phyloP scores from a whole-genome alignment of 257 asterid species.

The Gentiana macrophylla region DNA sequence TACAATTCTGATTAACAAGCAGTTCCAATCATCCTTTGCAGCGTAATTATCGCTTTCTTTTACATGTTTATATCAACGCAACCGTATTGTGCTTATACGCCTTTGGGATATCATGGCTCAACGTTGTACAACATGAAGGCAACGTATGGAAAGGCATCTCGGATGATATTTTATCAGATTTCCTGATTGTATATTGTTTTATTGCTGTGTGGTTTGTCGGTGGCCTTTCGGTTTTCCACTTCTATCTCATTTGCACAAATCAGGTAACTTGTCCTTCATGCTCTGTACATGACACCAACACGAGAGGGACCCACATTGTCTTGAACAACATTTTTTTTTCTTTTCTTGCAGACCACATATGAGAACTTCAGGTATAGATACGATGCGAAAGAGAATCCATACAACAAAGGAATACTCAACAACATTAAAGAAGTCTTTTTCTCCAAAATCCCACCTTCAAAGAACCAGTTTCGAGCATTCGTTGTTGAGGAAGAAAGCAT shows the following conservation, averaged over 20 bases:
- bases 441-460: constrained; percentile 68
- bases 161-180: constrained; percentile 52
- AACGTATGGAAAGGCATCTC: constrained; percentile 42
- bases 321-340: no score
- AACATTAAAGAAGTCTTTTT: constrained; percentile 64
- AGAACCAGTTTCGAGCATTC: constrained; percentile 46
- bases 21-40: constrained; percentile 26
- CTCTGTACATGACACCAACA: no score
- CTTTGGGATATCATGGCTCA: constrained; percentile 53
- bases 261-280: constrained; percentile 20
- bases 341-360: constrained; percentile 66
- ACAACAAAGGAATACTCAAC: constrained; percentile 56
- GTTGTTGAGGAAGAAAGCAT: constrained; percentile 45
- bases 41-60: constrained; percentile 87
- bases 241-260: constrained; percentile 69
- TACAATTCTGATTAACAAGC: constrained; percentile 7
- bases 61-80: constrained; percentile 76
- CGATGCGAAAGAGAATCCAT: constrained; percentile 77
- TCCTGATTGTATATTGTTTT: constrained; percentile 75
- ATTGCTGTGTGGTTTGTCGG: constrained; percentile 88
- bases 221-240: constrained; percentile 75
- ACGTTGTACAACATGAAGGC: constrained; percentile 36
- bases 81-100: constrained; percentile 60
- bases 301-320: no score
- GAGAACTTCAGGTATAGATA: constrained; percentile 86